Conservation (phyloP, 1,139 yeast genomes). For the Lodderomyces jiufengensis region DNA sequence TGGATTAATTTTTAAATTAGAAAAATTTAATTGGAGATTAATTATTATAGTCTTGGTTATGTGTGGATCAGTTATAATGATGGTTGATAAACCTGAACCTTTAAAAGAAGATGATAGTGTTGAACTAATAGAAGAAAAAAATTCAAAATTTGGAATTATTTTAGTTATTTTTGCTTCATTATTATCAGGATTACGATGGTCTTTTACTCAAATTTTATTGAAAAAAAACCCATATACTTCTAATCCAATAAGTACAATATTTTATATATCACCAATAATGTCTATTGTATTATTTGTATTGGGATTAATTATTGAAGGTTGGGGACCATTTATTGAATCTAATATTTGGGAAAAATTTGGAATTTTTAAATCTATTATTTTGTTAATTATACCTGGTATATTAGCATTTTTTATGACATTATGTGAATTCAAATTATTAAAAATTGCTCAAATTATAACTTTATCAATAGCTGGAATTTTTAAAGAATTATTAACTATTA, state of each 20-base stretch:
- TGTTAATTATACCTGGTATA: conserved; percentile 76
- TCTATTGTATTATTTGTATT: conserved; percentile 53
- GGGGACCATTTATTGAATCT: conserved; percentile 47
- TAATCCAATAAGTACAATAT: conserved; percentile 80
- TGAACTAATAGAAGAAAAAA: conserved; percentile 12
- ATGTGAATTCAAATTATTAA: conserved; percentile 79
- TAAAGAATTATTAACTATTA: conserved; percentile 82
- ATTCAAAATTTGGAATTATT: conserved; percentile 53
- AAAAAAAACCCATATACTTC: conserved; percentile 51
- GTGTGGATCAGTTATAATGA: conserved; percentile 80
- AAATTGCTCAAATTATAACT: conserved; percentile 81
- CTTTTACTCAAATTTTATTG: conserved; percentile 79
- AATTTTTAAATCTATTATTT: conserved; percentile 45
- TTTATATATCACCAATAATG: conserved; percentile 85
- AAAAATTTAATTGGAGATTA: conserved; percentile 63
- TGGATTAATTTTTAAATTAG: conserved; percentile 77
- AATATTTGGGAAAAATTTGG: conserved; percentile 66
- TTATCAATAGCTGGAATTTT: conserved; percentile 88
- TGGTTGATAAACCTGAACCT: conserved; percentile 55
- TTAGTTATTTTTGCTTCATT: conserved; percentile 75
- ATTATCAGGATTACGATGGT: conserved; percentile 92
- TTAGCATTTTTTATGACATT: conserved; percentile 88
- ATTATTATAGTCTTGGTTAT: conserved; percentile 68
- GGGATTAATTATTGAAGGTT: conserved; percentile 68
- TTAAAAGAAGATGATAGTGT: conserved; percentile 6